A percentile compares a stretch with the other conserved stretches of the same genome.
phyloP scores from a whole-genome alignment of 495 filamentous ascomycete species.

The Schizothecium vesticola region DNA sequence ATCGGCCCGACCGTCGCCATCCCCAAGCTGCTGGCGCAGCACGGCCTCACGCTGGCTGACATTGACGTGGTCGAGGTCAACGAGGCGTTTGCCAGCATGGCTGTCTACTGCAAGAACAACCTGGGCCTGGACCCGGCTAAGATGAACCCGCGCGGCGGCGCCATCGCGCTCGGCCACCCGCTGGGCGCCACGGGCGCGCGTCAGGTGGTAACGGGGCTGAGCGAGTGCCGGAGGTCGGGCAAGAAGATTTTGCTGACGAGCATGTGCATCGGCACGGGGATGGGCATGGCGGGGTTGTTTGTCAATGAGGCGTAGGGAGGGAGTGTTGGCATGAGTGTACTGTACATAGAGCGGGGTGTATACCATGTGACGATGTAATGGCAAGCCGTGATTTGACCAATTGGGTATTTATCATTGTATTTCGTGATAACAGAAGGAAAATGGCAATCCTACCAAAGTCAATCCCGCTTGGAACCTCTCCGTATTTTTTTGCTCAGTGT shows the following conservation, averaged over 20 bases:
- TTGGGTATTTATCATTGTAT: too few species aligned
- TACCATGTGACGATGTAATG: not conserved
- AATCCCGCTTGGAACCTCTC: too few species aligned
- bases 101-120: conserved; percentile 79
- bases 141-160: conserved; percentile 83
- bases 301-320: conserved; percentile 62
- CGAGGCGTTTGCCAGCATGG: conserved; percentile 97
- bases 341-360: conserved; percentile 3
- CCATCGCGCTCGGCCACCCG: conserved; percentile 74
- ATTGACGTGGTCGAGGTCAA: conserved; percentile 91
- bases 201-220: conserved; percentile 80
- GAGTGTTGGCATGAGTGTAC: not conserved
- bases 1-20: conserved; percentile 92
- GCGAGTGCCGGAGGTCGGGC: conserved; percentile 69
- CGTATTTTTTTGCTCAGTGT: too few species aligned
- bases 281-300: conserved; percentile 80
- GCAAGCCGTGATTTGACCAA: not conserved
- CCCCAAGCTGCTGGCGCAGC: conserved; percentile 83
- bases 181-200: conserved; percentile 74
- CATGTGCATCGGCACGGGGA: conserved; percentile 81
- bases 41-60: conserved; percentile 72
- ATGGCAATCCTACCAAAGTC: too few species aligned
- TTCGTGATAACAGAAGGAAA: too few species aligned
- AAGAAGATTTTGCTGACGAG: conserved; percentile 80
- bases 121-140: conserved; percentile 75